Evolutionary conservation across 768 basidiomycete genomes (phyloP).

Genomic region (Agaricus blazei): DNA sequence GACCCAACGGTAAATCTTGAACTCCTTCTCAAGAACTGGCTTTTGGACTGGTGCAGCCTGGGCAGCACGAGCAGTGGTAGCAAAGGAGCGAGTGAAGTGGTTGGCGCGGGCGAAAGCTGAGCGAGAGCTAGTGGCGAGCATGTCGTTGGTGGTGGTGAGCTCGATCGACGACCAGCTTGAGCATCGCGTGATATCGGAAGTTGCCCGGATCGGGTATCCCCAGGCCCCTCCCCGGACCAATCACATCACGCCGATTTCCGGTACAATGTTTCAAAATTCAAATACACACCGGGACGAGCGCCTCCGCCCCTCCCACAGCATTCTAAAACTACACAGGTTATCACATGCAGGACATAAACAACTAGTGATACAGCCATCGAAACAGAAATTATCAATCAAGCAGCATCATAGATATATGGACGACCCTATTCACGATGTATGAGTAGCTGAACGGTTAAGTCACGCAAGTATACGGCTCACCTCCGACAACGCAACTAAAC

Average conservation of each 20-base stretch:
- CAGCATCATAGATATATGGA: constrained; percentile 1
- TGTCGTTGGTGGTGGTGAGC: constrained; percentile 12
- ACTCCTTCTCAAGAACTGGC: constrained; percentile 79
- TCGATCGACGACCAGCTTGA: background rate
- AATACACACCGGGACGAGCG: too few relatives aligned
- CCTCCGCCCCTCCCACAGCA: background rate
- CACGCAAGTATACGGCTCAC: background rate
- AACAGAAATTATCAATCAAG: background rate
- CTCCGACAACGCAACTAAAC: constrained; percentile 3
- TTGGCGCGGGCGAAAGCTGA: constrained; percentile 8
- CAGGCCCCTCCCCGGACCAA: constrained; percentile 12
- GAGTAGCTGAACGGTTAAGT: background rate
- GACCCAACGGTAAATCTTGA: constrained; percentile 99
- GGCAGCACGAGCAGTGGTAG: constrained; percentile 12
- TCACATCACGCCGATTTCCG: constrained; percentile 15
- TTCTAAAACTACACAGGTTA: too few relatives aligned
- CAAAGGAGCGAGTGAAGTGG: constrained; percentile 16
- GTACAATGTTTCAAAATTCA: background rate
- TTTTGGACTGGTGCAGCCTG: constrained; percentile 58
- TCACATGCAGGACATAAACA: too few relatives aligned
- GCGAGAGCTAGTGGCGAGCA: constrained; percentile 10
- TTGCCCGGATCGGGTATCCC: constrained; percentile 5
- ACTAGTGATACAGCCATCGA: too few relatives aligned
- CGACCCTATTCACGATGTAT: background rate
- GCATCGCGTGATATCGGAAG: constrained; percentile 19